Base-by-base conservation (phyloP, 257 asterid species). In the Rubia yunnanensis region DNA sequence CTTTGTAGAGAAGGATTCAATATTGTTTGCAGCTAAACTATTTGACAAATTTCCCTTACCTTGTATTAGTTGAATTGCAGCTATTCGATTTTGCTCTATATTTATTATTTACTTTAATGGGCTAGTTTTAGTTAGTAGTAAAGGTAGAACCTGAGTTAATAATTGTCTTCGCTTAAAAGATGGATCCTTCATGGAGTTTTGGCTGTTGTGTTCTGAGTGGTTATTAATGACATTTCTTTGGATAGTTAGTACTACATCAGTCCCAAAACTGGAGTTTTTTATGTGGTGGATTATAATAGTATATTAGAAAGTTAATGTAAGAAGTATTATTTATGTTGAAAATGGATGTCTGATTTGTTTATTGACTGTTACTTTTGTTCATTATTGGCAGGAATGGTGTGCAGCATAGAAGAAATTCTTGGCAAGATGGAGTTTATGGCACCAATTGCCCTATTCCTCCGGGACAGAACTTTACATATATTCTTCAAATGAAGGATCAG, bases 381-480 rank as follows among this genome's bases (percentile, higher is more conserved):
- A n/a, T 6, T 27, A 46, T 28, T 24, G 13, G 31, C 68, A 81
- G 86, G 86, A 69, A 78, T 4, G 86, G 84, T 11, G 63, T 81
- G 27, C 84, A 78, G 48, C 80, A 76, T 54, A 81, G 84, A 61
- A 73, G 80, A 64, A 81, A 78, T 56, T 78, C 86, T 10, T 81
- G 80, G 80, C 84, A 81, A 49, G 86, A 81, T 65, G 86, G 86
- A 38, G 84, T 81, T 5, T 69, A 67, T 31, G 86, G 86, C 35
- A 81, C 86, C 28, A 81, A 71, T 53, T 81, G 86, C 48, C 82
- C 84, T 3, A 81, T 81, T 57, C 86, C 80, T 32, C 84, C 86
- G 4, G 84, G 86, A 7, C 65, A 71, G 24, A 81, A 81, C 68
- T 81, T 67, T 74, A 81, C 86, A 3, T 78, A 78, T 11, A 36